phyloP scores from a whole-genome alignment of 192 early-diverging fungal genomes.

The Funneliformis mosseae region DNA sequence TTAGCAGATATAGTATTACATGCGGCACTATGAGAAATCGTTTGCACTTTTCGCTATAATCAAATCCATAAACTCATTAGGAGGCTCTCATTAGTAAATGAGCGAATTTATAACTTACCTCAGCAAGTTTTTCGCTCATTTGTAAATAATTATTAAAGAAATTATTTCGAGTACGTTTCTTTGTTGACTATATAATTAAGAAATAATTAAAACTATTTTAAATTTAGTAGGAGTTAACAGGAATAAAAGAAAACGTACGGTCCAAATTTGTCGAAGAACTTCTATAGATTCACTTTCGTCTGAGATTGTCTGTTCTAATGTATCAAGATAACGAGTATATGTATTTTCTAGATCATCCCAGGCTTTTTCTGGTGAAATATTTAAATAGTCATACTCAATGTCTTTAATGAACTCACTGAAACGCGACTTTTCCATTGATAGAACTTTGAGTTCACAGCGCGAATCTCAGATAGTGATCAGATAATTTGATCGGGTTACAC shows the following conservation, averaged over 20 bases:
- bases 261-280: too few species aligned
- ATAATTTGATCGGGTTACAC: too few species aligned
- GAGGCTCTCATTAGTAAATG: conserved; percentile 21
- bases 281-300: too few species aligned
- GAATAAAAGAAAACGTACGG: neutral
- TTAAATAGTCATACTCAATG: too few species aligned
- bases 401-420: too few species aligned
- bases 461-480: too few species aligned
- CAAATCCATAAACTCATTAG: conserved; percentile 18
- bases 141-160: too few species aligned
- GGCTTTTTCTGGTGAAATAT: neutral
- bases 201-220: neutral
- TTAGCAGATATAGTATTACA: conserved; percentile 9
- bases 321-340: conserved; percentile 2
- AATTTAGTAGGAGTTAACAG: conserved; percentile 9
- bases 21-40: conserved; percentile 5
- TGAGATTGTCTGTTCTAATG: neutral
- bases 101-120: neutral
- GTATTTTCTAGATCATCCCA: neutral
- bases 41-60: conserved; percentile 26
- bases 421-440: too few species aligned
- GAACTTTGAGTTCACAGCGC: too few species aligned
- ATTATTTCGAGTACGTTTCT: neutral
- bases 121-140: neutral
- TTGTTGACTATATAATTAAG: neutral